Conservation (phyloP, 2,329 filamentous ascomycete species). For the Beauveria rudraprayagi region DNA sequence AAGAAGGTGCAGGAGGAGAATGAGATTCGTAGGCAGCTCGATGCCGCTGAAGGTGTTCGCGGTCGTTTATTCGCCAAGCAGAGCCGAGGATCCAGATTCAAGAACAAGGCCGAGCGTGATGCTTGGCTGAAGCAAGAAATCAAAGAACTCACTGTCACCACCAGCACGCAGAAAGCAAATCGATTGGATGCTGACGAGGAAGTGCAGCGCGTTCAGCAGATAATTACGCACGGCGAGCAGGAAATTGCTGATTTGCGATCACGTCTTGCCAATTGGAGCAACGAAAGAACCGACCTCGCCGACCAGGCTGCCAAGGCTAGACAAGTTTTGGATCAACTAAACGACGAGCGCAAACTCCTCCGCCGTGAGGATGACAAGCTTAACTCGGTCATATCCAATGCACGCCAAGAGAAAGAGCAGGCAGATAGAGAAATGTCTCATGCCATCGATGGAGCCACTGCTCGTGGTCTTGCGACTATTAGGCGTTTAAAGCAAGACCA, state of each 20-base stretch:
- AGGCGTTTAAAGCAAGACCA: slow-evolving; percentile 72
- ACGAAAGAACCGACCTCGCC: slow-evolving; percentile 62
- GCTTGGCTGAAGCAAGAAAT: slow-evolving; percentile 74
- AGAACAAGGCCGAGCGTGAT: slow-evolving; percentile 81
- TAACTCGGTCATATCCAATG: slow-evolving; percentile 66
- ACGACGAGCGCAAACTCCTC: slow-evolving; percentile 80
- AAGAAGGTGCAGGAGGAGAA: slow-evolving; percentile 65
- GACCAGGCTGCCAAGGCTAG: slow-evolving; percentile 70
- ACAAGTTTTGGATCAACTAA: slow-evolving; percentile 67
- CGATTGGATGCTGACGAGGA: slow-evolving; percentile 79
- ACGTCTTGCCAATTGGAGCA: slow-evolving; percentile 70
- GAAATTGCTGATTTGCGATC: slow-evolving; percentile 64
- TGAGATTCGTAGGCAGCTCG: slow-evolving; percentile 61
- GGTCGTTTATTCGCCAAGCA: slow-evolving; percentile 87
- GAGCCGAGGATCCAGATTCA: slow-evolving; percentile 78
- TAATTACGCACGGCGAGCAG: slow-evolving; percentile 64
- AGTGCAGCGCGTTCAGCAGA: slow-evolving; percentile 59
- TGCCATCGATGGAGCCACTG: slow-evolving; percentile 84
- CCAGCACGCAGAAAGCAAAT: slow-evolving; percentile 76
- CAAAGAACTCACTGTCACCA: slow-evolving; percentile 64
- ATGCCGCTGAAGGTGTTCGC: slow-evolving; percentile 65
- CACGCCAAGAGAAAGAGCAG: slow-evolving; percentile 66
- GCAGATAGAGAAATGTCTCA: slow-evolving; percentile 72
- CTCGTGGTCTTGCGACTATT: slow-evolving; percentile 78
- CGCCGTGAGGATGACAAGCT: slow-evolving; percentile 86